Conservation (phyloP, 768 basidiomycete genomes). For the Termitomyces sp. region DNA sequence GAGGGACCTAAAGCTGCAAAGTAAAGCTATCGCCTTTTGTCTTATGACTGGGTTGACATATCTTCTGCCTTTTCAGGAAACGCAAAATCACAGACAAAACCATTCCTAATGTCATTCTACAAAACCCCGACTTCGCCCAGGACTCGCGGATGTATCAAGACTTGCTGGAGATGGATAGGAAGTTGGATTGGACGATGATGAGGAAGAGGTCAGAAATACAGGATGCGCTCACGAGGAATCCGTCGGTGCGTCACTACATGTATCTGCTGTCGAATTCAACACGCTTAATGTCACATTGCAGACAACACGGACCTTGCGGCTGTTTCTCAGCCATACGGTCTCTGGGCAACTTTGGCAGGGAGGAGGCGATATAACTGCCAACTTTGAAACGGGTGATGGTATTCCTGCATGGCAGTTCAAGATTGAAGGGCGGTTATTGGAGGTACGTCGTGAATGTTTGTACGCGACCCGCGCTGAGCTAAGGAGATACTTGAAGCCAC, state of each 20-base stretch:
- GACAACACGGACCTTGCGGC: constrained; percentile 79
- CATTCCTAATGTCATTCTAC: constrained; percentile 71
- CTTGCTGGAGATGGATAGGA: constrained; percentile 83
- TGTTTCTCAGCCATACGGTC: constrained; percentile 87
- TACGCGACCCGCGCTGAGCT: neutral
- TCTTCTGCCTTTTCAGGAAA: constrained; percentile 40
- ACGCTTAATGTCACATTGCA: constrained; percentile 24
- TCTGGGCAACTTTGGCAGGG: constrained; percentile 86
- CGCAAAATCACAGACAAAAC: constrained; percentile 79
- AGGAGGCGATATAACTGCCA: constrained; percentile 40
- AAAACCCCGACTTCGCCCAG: constrained; percentile 69
- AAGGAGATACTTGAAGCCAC: constrained; percentile 33
- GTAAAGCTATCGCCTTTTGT: constrained; percentile 16
- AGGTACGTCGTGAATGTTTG: constrained; percentile 41
- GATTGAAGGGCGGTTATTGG: constrained; percentile 83
- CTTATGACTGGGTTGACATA: neutral
- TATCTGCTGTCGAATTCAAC: constrained; percentile 4
- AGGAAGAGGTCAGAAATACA: constrained; percentile 89
- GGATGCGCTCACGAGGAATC: constrained; percentile 75
- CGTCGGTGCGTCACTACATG: constrained; percentile 45
- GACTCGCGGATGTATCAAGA: constrained; percentile 88
- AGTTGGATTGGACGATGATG: constrained; percentile 92
- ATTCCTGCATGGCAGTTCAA: constrained; percentile 88
- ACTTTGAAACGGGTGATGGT: constrained; percentile 82
- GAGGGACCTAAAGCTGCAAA: constrained; percentile 36